phyloP scores from a whole-genome alignment of 1,284 basidiomycete genomes.

The Tylopilus sp. region DNA sequence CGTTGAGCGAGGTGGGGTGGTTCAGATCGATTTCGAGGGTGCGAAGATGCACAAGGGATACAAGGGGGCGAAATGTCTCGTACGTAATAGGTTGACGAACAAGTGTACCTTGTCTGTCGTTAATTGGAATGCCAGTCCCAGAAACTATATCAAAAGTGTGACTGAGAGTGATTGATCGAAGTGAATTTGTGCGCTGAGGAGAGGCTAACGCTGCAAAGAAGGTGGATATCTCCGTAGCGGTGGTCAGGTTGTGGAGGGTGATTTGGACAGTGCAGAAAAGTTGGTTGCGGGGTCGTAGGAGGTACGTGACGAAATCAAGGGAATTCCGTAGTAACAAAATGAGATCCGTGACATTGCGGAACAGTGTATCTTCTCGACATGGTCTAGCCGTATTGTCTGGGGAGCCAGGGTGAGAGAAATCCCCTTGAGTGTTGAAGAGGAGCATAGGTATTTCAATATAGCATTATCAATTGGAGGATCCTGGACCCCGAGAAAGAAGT shows the following conservation, averaged over 20 bases:
- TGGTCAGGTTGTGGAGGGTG: not conserved
- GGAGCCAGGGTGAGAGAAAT: no score
- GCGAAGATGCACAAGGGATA: slow-evolving; percentile 2
- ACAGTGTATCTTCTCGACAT: not conserved
- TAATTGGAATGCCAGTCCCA: no score
- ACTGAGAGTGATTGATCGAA: no score
- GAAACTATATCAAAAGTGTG: no score
- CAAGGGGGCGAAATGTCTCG: not conserved
- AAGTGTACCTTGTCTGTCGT: no score
- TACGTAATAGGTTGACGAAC: not conserved
- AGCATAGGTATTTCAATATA: no score
- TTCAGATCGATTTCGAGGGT: not conserved
- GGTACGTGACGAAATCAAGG: not conserved
- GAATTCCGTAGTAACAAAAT: not conserved
- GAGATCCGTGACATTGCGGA: not conserved
- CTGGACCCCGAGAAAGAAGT: no score
- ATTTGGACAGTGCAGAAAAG: not conserved
- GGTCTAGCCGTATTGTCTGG: no score
- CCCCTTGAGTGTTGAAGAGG: no score
- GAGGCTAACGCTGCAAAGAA: not conserved
- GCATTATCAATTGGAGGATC: no score
- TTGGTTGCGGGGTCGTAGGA: not conserved
- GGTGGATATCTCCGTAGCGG: not conserved
- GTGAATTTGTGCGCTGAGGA: not conserved
- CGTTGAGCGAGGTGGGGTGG: not conserved